Evolutionary conservation across 208 protist species (phyloP).

Genomic region (Leishmania gerbilli): DNA sequence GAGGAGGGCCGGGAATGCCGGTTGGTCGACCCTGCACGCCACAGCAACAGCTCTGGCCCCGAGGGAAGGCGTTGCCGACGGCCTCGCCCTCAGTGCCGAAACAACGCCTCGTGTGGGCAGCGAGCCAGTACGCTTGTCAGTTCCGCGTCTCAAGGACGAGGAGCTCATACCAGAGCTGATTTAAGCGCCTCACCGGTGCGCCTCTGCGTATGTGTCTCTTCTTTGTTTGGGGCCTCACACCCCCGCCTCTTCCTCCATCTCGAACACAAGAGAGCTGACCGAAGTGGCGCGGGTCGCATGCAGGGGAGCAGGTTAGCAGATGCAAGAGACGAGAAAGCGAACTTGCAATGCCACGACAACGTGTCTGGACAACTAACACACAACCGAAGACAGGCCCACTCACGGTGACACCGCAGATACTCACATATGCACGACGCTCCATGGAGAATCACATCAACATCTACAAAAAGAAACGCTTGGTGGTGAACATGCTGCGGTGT

Average conservation of each 20-base stretch:
- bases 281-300: neutral
- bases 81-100: neutral
- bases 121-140: neutral
- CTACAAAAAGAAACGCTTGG: neutral
- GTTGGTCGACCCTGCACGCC: neutral
- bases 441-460: too few relatives aligned
- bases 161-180: constrained; percentile 61
- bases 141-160: constrained; percentile 59
- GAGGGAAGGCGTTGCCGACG: neutral
- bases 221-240: neutral
- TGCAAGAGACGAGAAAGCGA: neutral
- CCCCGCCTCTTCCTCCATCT: neutral
- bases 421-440: neutral
- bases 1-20: neutral
- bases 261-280: neutral
- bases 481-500: neutral
- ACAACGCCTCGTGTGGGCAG: neutral
- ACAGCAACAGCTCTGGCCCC: neutral
- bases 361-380: neutral
- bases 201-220: neutral
- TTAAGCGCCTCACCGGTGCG: constrained; percentile 13
- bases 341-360: neutral
- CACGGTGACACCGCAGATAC: neutral
- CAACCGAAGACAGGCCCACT: neutral
- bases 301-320: neutral